phyloP scores from a whole-genome alignment of 176 grass and related monocot genomes.

The Oryza longistaminata region DNA sequence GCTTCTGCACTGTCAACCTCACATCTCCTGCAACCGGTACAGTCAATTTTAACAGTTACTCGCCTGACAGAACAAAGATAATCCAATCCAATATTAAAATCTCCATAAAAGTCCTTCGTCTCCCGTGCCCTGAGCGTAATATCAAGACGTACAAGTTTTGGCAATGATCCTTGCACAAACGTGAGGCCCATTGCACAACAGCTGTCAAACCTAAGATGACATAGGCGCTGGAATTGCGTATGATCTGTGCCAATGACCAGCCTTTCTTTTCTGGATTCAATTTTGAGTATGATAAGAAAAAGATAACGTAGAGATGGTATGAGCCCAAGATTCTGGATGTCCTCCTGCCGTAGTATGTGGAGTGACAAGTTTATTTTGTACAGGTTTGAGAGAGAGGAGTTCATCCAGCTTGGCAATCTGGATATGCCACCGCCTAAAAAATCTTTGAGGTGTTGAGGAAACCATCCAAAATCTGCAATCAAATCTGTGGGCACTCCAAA shows the following conservation, averaged over 20 bases:
- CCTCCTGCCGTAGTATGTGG: background rate
- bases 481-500: background rate
- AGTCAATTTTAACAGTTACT: background rate
- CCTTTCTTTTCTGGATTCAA: background rate
- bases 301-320: background rate
- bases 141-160: background rate
- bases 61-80: background rate
- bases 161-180: constrained; percentile 18
- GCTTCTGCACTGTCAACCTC: background rate
- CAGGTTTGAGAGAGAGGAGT: background rate
- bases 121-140: background rate
- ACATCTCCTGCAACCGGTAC: background rate
- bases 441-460: too few species aligned
- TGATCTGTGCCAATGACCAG: background rate
- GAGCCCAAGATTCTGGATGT: background rate
- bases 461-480: too few species aligned
- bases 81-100: constrained; percentile 1
- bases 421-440: background rate
- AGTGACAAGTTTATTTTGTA: background rate
- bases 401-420: constrained; percentile 21
- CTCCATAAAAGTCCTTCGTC: constrained; percentile 3
- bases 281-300: background rate
- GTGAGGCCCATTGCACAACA: background rate
- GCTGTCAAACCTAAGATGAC: background rate
- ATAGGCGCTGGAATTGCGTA: background rate